A percentile compares a stretch with the other conserved stretches of the same genome.
These are phyloP conservation scores for Boletus vinaceobasis DNA, from an alignment of 768 basidiomycete species.

Conservation along the genomic window DNA sequence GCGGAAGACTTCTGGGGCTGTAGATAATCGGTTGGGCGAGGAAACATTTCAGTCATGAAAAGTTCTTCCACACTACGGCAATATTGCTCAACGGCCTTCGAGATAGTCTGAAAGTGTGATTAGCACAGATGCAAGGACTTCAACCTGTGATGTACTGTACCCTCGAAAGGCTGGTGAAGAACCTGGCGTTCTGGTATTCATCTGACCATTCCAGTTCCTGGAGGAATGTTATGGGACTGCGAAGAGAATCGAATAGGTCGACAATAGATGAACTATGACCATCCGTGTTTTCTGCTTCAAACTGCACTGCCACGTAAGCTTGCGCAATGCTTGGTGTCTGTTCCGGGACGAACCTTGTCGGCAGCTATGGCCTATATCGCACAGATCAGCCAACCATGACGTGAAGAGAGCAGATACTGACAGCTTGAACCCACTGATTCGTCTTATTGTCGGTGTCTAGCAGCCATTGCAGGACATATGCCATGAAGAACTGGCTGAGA, in stretches of 20 bases:
- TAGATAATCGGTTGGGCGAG: constrained; percentile 70
- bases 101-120: constrained; percentile 62
- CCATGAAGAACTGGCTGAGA: constrained; percentile 75
- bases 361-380: constrained; percentile 65
- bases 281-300: constrained; percentile 72
- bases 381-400: constrained; percentile 6
- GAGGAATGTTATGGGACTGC: constrained; percentile 85
- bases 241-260: constrained; percentile 91
- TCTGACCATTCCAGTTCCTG: constrained; percentile 92
- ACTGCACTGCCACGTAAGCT: constrained; percentile 39
- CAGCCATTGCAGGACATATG: constrained; percentile 87
- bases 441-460: constrained; percentile 87
- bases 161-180: constrained; percentile 86
- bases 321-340: not conserved
- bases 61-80: constrained; percentile 82
- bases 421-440: constrained; percentile 89
- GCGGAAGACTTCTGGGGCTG: constrained; percentile 85
- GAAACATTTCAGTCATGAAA: constrained; percentile 96
- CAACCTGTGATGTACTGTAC: constrained; percentile 37
- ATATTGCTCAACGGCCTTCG: constrained; percentile 90
- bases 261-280: constrained; percentile 96
- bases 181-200: constrained; percentile 81
- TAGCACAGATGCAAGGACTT: not conserved
- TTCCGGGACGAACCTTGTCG: constrained; percentile 58
- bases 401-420: constrained; percentile 40